Evolutionary conservation across 257 asterid species (phyloP).

Genomic region (Solanum medicagineum): DNA sequence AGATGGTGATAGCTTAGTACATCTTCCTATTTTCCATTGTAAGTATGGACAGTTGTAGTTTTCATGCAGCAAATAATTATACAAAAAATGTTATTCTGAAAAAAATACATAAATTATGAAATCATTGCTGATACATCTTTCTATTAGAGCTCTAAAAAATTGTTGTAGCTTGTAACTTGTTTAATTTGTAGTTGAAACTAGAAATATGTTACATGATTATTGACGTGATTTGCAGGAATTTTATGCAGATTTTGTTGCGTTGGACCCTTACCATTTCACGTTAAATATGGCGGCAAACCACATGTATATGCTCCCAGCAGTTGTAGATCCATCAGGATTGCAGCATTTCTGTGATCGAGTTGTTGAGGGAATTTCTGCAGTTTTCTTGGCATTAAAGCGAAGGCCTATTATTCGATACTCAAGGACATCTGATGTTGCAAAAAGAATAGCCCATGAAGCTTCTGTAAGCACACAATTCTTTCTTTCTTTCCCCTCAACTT

Average conservation of each 20-base stretch:
- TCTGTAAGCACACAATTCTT: constrained; percentile 33
- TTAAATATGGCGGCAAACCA: constrained; percentile 64
- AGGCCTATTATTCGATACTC: constrained; percentile 90
- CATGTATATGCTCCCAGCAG: constrained; percentile 88
- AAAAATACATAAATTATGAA: neutral
- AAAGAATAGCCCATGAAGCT: constrained; percentile 89
- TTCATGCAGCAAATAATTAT: neutral
- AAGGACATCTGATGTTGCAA: constrained; percentile 76
- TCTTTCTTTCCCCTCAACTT: neutral
- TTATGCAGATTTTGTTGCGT: constrained; percentile 87
- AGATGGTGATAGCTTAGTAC: neutral
- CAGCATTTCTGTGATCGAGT: constrained; percentile 73
- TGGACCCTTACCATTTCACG: constrained; percentile 77
- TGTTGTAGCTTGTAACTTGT: neutral
- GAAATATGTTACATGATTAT: constrained; percentile 1
- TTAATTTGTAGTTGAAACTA: neutral
- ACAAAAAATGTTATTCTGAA: neutral
- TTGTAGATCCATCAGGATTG: constrained; percentile 77
- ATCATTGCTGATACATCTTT: neutral
- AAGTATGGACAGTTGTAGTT: neutral
- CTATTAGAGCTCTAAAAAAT: neutral
- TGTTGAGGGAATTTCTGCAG: constrained; percentile 87
- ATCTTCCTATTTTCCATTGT: neutral
- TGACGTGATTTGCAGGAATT: constrained; percentile 55
- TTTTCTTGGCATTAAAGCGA: constrained; percentile 73